These are phyloP conservation scores for Rhizomucor pusillus DNA, from an alignment of 371 early-diverging fungal species.

Conservation along the genomic window DNA sequence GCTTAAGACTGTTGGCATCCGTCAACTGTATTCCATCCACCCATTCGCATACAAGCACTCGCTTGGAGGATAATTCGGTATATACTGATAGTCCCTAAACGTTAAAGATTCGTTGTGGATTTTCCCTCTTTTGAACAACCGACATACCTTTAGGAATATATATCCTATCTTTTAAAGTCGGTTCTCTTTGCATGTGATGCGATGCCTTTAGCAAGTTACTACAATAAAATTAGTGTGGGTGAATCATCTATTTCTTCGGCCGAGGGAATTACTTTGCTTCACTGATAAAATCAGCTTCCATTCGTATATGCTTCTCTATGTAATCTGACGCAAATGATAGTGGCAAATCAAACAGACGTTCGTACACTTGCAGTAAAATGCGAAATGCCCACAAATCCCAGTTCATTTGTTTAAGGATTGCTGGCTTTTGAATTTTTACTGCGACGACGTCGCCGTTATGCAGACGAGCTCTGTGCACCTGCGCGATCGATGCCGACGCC, in stretches of 20 bases:
- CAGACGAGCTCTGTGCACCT: conserved; percentile 87
- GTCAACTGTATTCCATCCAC: conserved; percentile 72
- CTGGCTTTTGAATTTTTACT: conserved; percentile 93
- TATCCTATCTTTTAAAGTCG: conserved; percentile 45
- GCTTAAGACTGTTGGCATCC: conserved; percentile 43
- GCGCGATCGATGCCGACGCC: conserved; percentile 93
- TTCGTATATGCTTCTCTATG: conserved; percentile 72
- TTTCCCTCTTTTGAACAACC: no score
- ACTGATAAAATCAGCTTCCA: conserved; percentile 75
- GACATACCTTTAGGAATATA: conserved; percentile 66
- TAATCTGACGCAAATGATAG: conserved; percentile 80
- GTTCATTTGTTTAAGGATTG: conserved; percentile 77
- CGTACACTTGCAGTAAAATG: conserved; percentile 57
- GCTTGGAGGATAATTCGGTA: conserved; percentile 68
- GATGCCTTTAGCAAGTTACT: conserved; percentile 71
- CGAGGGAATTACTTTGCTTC: conserved; percentile 61
- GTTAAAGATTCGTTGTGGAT: no score
- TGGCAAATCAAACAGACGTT: conserved; percentile 82
- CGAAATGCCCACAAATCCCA: conserved; percentile 81
- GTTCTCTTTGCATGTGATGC: conserved; percentile 56
- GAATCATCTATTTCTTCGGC: neutral
- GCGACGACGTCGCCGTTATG: conserved; percentile 75
- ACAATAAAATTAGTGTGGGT: neutral
- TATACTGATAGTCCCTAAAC: conserved; percentile 48
- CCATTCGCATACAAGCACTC: conserved; percentile 89